Evolutionary conservation across 257 asterid genomes (phyloP).

Genomic region (Solanum pinnatisectum): DNA sequence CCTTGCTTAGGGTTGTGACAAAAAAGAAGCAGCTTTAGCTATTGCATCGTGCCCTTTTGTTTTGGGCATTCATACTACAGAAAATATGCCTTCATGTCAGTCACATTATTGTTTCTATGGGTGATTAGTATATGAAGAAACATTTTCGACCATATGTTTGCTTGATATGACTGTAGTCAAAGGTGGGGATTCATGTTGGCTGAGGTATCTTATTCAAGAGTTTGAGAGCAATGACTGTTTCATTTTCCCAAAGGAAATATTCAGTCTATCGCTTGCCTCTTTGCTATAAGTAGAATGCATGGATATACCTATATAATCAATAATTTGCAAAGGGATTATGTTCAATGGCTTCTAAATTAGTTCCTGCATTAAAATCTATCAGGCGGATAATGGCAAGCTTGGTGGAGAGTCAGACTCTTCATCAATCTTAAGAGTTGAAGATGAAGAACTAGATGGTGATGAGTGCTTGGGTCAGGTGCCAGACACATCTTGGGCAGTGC

Average conservation of each 20-base stretch:
- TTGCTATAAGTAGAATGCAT: not conserved
- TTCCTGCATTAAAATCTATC: constrained; percentile 9
- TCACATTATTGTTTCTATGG: not conserved
- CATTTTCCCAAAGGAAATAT: not conserved
- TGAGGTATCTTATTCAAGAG: not conserved
- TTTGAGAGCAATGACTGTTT: not conserved
- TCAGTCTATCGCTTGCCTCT: not conserved
- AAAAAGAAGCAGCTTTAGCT: not conserved
- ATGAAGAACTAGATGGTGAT: constrained; percentile 52
- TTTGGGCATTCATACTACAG: not conserved
- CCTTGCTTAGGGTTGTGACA: not conserved
- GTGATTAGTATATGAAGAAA: not conserved
- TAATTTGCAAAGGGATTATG: not conserved
- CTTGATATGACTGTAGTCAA: not conserved
- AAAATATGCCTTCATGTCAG: not conserved
- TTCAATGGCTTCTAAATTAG: constrained; percentile 6
- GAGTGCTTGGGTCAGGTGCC: constrained; percentile 55
- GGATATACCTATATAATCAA: not conserved
- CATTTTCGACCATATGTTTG: not conserved
- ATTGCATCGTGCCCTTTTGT: not conserved
- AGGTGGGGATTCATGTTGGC: not conserved
- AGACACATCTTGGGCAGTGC: constrained; percentile 65
- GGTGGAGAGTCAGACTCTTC: constrained; percentile 66
- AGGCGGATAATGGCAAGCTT: constrained; percentile 69
- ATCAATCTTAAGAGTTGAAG: constrained; percentile 31